Base-by-base conservation (phyloP, 345 rosid genomes). In the Boechera retrofracta region DNA sequence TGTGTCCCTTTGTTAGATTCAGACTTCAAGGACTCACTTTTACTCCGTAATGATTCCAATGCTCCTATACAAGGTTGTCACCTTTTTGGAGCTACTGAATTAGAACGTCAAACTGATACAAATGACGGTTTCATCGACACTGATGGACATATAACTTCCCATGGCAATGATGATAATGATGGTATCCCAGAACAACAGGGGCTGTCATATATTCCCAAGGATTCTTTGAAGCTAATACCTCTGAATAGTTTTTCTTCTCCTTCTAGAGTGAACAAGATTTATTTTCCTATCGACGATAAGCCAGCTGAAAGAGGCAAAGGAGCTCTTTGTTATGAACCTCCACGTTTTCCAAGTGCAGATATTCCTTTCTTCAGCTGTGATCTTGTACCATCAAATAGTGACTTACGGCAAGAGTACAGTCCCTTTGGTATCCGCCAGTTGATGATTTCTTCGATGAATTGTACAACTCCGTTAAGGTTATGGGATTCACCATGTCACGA, bases 351-450 rank as follows among this genome's bases (percentile, higher is more conserved):
- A 66, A 84, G 96, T 82, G 82, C 92, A 83, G 99, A 95, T 64
- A 79, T 95, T 69, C 99, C 99, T 3, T 93, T 92, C 78, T 85
- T 92, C 73, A 95, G 97, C 83, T 92, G 99, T 83, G 99, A 95
- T 80, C 98, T 95, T 78, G 78, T 87, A 83, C 89, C 87, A 71
- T 83, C 97, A 77, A 86, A 88, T 59, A 82, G 85, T 67, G 93
- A 92, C 76, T 85, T 82, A 83, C 94, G 86, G 83, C 98, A 87
- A 83, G 99, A 95, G 73, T 95, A 88, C 75, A 95, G 99, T 74
- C 99, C 99, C 57, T 90, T 95, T 59, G 99, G 99, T 47, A 89
- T 95, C 72, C 99, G 99, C 48, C 99, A 95, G 82, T 79, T 92
- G 76, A 89, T 90, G 97, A 84, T 89, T 85, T 87, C 97, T 67